Evolutionary conservation across 352 stramenopile species (phyloP).

Genomic region (Globisporangium rhizosaccharum): DNA sequence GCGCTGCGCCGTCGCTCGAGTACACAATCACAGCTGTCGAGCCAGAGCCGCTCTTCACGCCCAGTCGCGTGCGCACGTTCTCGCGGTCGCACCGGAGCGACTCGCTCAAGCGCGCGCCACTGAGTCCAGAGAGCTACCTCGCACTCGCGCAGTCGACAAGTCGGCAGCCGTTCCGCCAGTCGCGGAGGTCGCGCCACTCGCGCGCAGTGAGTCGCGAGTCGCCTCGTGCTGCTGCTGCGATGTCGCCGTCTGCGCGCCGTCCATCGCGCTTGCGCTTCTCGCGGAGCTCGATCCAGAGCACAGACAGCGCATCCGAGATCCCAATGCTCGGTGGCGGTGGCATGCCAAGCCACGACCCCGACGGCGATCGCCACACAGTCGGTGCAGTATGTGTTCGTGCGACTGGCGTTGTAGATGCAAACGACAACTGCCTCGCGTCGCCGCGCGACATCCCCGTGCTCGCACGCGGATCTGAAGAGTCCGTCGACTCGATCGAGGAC

Average conservation of each 20-base stretch:
- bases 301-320: conserved; percentile 8
- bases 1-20: conserved; percentile 18
- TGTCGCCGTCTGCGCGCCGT: neutral
- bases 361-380: neutral
- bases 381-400: neutral
- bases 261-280: conserved; percentile 5
- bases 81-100: conserved; percentile 1
- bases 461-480: conserved; percentile 13
- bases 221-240: neutral
- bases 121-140: conserved; percentile 10
- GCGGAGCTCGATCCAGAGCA: conserved; percentile 1
- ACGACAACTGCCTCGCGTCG: conserved; percentile 1
- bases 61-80: conserved; percentile 14
- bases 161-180: conserved; percentile 2
- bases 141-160: conserved; percentile 4
- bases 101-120: neutral
- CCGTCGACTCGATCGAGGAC: conserved; percentile 16
- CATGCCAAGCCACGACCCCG: too few species aligned
- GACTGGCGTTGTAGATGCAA: too few species aligned
- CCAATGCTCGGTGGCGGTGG: conserved; percentile 9
- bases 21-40: conserved; percentile 6
- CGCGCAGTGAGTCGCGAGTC: neutral
- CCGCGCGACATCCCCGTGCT: conserved; percentile 17
- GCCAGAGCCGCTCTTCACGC: conserved; percentile 11
- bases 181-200: conserved; percentile 3